These are phyloP conservation scores for Rhodocollybia butyracea DNA, from an alignment of 768 basidiomycete genomes.

Conservation along the genomic window DNA sequence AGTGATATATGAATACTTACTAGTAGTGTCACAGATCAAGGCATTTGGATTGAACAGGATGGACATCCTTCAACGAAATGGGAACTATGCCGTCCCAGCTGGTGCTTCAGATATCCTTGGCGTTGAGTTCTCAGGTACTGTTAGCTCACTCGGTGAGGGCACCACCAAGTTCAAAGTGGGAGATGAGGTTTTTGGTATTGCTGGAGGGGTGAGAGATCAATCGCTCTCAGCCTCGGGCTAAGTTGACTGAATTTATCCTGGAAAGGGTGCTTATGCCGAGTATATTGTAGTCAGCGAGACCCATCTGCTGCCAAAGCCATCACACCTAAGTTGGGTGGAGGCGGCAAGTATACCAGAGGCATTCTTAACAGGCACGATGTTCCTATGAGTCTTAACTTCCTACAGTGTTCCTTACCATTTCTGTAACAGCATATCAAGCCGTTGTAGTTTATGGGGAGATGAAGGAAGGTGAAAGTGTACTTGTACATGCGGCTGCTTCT, in stretches of 20 bases:
- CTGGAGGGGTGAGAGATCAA: slow-evolving; percentile 68
- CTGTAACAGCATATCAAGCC: slow-evolving; percentile 41
- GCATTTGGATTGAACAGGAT: slow-evolving; percentile 89
- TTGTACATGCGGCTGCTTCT: slow-evolving; percentile 89
- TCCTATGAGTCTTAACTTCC: neutral
- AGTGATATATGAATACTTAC: neutral
- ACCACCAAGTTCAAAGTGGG: slow-evolving; percentile 54
- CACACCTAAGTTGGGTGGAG: slow-evolving; percentile 72
- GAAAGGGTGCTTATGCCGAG: slow-evolving; percentile 90
- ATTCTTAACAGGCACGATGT: slow-evolving; percentile 71
- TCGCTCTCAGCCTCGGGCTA: neutral
- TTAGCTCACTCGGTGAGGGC: slow-evolving; percentile 50
- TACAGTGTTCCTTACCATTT: neutral
- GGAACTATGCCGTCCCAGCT: slow-evolving; percentile 75
- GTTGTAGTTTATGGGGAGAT: slow-evolving; percentile 37
- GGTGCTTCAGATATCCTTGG: slow-evolving; percentile 75
- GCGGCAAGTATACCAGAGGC: slow-evolving; percentile 88
- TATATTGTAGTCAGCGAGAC: slow-evolving; percentile 67
- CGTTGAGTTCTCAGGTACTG: slow-evolving; percentile 79
- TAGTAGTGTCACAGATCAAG: slow-evolving; percentile 54
- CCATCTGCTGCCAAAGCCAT: slow-evolving; percentile 73
- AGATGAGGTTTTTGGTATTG: slow-evolving; percentile 77
- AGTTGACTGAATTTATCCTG: neutral
- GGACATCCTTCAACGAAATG: slow-evolving; percentile 75
- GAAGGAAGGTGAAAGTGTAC: slow-evolving; percentile 66